Evolutionary conservation across 1,139 yeast species (phyloP), one percentile per base, ranked within the genome.

Genomic region (Zygoascus meyerae): DNA sequence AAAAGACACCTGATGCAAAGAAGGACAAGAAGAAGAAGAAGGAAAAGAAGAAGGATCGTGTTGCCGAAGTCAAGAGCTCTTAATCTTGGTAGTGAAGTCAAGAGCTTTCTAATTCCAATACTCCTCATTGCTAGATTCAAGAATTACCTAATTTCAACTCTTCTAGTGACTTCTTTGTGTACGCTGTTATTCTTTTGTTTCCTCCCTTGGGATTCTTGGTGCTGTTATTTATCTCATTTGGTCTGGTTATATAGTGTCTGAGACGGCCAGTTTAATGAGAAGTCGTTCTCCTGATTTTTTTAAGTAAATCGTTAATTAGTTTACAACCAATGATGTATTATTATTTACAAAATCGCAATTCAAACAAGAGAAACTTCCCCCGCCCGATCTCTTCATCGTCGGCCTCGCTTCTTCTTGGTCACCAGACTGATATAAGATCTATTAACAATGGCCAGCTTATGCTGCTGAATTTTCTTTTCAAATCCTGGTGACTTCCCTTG

Each of bases 401-500:
- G 18, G 26, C 45, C 28, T 5, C 41, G 15, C 41, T 42, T 32
- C 39, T 51, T 43, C 36, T 50, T 53, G 34, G 55, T 53, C 54
- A 65, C 53, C 48, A 62, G 52, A 48, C 59, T 58, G 48, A 68
- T 60, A 47, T 58, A 61, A 3, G 70, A 60, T 52, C 72, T 59
- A 59, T 68, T 68, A 28, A 66, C 65, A 48, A 87, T 81, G 45
- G 97, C 96, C 51, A 78, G 71, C 70, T 83, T 86, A 68, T 90
- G 97, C 75, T 86, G 80, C 61, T 79, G 82, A 42, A 80, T 78
- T 68, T 82, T 82, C 72, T 85, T 89, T 52, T 86, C 97, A 65
- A 79, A 85, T 28, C 95, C 92, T 38, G 90, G 74, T 40, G 94
- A 80, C 63, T 79, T 80, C 46, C 96, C 96, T 58, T 78, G 81